These are phyloP conservation scores for Ophiocordyceps australis DNA, from an alignment of 2,329 filamentous ascomycete species.

Conservation along the genomic window DNA sequence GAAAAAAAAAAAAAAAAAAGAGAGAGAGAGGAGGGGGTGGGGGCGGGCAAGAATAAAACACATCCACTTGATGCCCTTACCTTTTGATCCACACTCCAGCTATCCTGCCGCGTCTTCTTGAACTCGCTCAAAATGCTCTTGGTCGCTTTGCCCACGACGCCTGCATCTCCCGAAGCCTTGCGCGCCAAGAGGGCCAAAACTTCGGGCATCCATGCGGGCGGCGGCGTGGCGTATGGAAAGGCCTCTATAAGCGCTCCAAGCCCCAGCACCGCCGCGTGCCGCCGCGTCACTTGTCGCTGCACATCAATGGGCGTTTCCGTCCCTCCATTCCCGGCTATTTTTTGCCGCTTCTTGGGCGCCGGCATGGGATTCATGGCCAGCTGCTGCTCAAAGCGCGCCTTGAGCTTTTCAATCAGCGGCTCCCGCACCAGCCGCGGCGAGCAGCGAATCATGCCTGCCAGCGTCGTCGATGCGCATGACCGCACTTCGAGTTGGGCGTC, in stretches of 20 bases:
- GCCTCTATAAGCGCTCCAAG: slow-evolving; percentile 83
- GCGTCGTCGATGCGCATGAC: slow-evolving; percentile 75
- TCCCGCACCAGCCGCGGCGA: slow-evolving; percentile 68
- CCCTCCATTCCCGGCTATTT: no score
- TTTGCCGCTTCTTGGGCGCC: slow-evolving; percentile 29
- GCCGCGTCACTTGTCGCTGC: slow-evolving; percentile 59
- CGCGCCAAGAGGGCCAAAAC: slow-evolving; percentile 72
- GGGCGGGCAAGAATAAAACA: no score
- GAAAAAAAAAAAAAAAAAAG: background rate
- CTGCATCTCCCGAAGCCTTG: slow-evolving; percentile 72
- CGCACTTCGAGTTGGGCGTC: slow-evolving; percentile 89
- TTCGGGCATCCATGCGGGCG: slow-evolving; percentile 85
- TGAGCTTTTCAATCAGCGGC: slow-evolving; percentile 57
- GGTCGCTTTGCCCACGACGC: slow-evolving; percentile 87
- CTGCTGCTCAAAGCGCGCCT: slow-evolving; percentile 59
- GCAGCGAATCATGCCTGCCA: slow-evolving; percentile 96
- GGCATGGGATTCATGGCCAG: slow-evolving; percentile 78
- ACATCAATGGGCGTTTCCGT: slow-evolving; percentile 53
- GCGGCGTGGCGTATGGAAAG: slow-evolving; percentile 89
- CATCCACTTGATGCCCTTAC: no score
- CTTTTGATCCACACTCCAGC: slow-evolving; percentile 96
- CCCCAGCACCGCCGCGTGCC: slow-evolving; percentile 84
- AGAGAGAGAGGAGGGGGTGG: background rate
- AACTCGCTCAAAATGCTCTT: slow-evolving; percentile 91
- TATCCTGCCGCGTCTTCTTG: slow-evolving; percentile 98